Evolutionary conservation across 2,329 filamentous ascomycete species (phyloP), one percentile per base, ranked within the genome.

Genomic region (Drechslera avenae): DNA sequence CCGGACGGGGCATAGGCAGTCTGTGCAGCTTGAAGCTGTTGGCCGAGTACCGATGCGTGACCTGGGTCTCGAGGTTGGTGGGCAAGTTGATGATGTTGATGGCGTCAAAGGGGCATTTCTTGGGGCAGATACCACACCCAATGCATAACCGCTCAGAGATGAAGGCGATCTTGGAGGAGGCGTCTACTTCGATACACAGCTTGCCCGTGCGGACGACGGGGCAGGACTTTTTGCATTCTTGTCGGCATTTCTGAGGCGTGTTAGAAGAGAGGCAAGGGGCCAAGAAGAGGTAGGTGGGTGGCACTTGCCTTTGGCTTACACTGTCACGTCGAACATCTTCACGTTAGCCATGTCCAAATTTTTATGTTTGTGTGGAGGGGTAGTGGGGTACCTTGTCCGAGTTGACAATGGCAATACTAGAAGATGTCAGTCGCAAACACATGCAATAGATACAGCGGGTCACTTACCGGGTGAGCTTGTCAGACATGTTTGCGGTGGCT

Each of bases 81-180:
- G 95, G 94, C 82, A 99, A 81, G 81, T 99, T 99, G 91, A 99
- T 99, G 77, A 99, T 99, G 76, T 93, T 95, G 79, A 99, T 99
- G 62, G 94, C 94, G 72, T 92, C 89, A 78, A 99, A 99, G 13
- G 94, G 94, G 76, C 94, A 99, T 78, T 97, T 97, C 82, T 99
- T 99, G 36, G 93, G 91, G 77, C 95, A 99, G 80, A 99, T 99
- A 87, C 94, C 95, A 73, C 95, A 99, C 77, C 94, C 94, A 69
- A 97, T 97, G 75, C 93, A 97, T 57, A 97, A 86, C 59, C 86
- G 86, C 77, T 99, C 94, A 62, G 93, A 97, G 71, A 99, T 96
- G 83, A 97, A 99, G 74, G 94, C 94, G 67, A 99, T 93, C 72
- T 93, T 93, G 62, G 93, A 95, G 51, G 90, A 85, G 57, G 90